A percentile compares a stretch with the other conserved stretches of the same genome.
phyloP scores from a whole-genome alignment of 352 stramenopile genomes.

The Phytophthora pluvialis region DNA sequence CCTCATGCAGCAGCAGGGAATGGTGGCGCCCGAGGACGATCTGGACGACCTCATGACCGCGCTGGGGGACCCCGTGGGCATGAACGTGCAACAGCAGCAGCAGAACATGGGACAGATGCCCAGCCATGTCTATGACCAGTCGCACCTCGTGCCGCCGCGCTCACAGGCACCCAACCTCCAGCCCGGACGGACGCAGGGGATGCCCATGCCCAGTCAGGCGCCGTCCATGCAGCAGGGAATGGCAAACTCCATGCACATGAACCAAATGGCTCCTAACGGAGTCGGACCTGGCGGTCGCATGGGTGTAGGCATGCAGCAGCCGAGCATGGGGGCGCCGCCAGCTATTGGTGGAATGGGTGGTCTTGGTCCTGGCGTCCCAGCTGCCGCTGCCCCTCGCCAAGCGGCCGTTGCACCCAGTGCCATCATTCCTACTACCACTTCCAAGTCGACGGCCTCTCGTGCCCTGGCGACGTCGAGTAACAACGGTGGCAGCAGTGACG shows the following conservation, averaged over 20 bases:
- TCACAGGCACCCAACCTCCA: constrained; percentile 39
- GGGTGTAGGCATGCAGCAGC: constrained; percentile 35
- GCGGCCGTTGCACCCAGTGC: constrained; percentile 35
- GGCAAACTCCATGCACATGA: constrained; percentile 40
- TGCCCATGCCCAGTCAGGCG: constrained; percentile 37
- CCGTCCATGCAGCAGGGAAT: constrained; percentile 47
- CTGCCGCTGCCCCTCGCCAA: constrained; percentile 18
- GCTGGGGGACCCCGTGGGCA: constrained; percentile 59
- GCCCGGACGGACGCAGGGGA: constrained; percentile 32
- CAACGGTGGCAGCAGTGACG: constrained; percentile 63
- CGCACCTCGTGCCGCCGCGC: constrained; percentile 57
- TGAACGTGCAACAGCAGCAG: constrained; percentile 56
- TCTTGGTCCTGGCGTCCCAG: constrained; percentile 14
- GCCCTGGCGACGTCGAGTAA: constrained; percentile 54
- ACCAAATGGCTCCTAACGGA: constrained; percentile 33
- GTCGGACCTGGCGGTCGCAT: constrained; percentile 18
- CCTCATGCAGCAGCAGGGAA: constrained; percentile 54
- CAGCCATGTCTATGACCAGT: constrained; percentile 66
- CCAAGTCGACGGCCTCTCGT: constrained; percentile 43
- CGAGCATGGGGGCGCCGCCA: constrained; percentile 8
- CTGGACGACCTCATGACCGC: constrained; percentile 74
- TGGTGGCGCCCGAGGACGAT: constrained; percentile 69
- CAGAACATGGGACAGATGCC: constrained; percentile 59
- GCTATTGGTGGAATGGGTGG: constrained; percentile 15
- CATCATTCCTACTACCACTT: constrained; percentile 45